Percentiles rank a stretch among this genome's conserved stretches.
These are phyloP conservation scores for Magnaporthiopsis rhizophila DNA, from an alignment of 2,329 filamentous ascomycete species.

Conservation along the genomic window DNA sequence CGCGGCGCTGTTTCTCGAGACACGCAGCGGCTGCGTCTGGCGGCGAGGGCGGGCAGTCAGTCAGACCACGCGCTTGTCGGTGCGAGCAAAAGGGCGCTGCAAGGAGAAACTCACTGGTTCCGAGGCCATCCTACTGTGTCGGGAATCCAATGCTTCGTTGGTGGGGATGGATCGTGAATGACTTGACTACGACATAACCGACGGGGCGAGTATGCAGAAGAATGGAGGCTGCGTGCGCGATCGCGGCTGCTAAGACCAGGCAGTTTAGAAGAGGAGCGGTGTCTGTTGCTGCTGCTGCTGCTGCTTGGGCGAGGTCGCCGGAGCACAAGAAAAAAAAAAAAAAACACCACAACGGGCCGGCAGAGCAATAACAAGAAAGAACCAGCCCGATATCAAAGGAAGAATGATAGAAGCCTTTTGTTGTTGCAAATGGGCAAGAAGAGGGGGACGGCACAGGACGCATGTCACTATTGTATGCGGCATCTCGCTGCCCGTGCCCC, in stretches of 20 bases:
- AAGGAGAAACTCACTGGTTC: slow-evolving; percentile 6
- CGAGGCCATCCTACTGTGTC: slow-evolving; percentile 9
- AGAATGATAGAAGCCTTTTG: background rate
- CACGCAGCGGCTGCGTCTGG: slow-evolving; percentile 70
- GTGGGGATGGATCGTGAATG: background rate
- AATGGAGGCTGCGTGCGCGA: background rate
- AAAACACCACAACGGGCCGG: background rate
- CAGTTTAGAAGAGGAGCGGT: background rate
- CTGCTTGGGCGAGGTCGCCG: background rate
- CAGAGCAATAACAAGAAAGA: background rate
- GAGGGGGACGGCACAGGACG: background rate
- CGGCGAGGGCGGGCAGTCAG: background rate
- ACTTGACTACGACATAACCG: background rate
- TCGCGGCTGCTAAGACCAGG: background rate
- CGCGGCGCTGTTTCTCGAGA: slow-evolving; percentile 58
- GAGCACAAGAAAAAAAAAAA: background rate
- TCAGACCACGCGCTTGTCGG: background rate
- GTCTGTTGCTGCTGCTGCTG: background rate
- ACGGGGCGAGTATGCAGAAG: background rate
- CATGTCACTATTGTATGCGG: background rate
- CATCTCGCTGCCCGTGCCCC: background rate
- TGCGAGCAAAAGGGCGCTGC: background rate
- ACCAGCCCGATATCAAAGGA: background rate
- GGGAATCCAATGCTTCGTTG: background rate
- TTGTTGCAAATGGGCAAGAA: background rate